These are phyloP conservation scores for Lophiotrema nucula DNA, from an alignment of 495 filamentous ascomycete species.

Conservation along the genomic window DNA sequence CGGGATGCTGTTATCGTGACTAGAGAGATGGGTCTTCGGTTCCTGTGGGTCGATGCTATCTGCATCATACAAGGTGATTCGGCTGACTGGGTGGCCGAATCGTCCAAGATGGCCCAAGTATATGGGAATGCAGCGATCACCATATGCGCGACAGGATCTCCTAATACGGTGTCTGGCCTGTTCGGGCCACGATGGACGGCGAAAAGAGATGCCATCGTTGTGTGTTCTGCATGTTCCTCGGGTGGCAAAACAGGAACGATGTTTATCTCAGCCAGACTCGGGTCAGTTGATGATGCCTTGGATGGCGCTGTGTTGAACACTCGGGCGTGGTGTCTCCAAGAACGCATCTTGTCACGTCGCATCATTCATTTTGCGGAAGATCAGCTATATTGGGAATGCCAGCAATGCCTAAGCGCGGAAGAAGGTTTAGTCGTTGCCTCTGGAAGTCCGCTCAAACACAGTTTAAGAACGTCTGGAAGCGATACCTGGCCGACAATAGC, in stretches of 20 bases:
- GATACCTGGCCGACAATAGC: no score
- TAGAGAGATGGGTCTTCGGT: background rate
- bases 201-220: background rate
- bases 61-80: conserved; percentile 3
- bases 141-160: background rate
- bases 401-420: background rate
- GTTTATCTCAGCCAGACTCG: background rate
- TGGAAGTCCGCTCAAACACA: no score
- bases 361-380: background rate
- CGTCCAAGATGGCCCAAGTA: background rate
- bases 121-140: background rate
- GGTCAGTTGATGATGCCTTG: background rate
- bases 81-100: conserved; percentile 2
- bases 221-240: background rate
- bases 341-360: background rate
- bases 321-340: conserved; percentile 3
- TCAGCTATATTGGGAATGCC: background rate
- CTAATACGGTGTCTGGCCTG: background rate
- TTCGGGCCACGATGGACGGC: background rate
- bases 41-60: conserved; percentile 8
- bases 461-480: no score
- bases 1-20: background rate
- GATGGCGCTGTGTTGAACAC: background rate
- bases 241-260: background rate
- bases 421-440: no score